Evolutionary conservation across 495 filamentous ascomycete genomes (phyloP), one percentile per base, ranked within the genome.

Genomic region (Daldinia concentrica): DNA sequence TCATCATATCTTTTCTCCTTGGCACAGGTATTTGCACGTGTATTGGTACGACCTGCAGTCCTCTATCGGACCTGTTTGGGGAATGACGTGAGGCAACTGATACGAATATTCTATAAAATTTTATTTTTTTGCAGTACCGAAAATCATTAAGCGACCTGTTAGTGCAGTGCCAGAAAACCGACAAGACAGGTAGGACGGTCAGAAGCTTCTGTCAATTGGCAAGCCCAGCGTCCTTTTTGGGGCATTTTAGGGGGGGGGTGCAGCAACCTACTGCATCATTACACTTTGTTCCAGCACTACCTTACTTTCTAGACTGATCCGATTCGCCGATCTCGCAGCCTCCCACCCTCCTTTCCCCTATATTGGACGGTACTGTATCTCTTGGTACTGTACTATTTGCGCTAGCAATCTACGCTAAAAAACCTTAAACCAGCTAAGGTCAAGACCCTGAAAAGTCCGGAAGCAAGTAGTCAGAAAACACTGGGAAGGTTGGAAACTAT

Each of bases 401-500:
- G 62, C 65, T 73, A 73, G 61, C 51, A 58, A 66, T 65, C 57
- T 69, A 12, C 55, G 55, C 70, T 68, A 73, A 68, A 60, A 68
- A 73, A 73, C 70, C 70, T 73, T 73, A 73, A 73, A 68, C 70
- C 39, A 66, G 65, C 66, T 43, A 68, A 73, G 70, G 70, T 61
- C 68, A 68, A 36, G 70, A 73, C 70, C 64, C 65, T 73, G 59
- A 73, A 64, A 61, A 60, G 41, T 37, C 67, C 45, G 62, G 39
- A 66, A 55, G 34, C 68, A 66, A 66, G 51, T n/a, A n/a, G n/a
- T n/a, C n/a, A n/a, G n/a, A n/a, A n/a, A n/a, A 58, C 36, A 19
- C 57, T 17, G 4, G 24, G 34, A 43, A 34, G 4, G 0, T 32
- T 30, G n/a, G 54, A 17, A 26, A 60, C 66, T 52, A 76, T 77